Base-by-base conservation (phyloP, 129 eudicot species). In the Dittrichia graveolens region DNA sequence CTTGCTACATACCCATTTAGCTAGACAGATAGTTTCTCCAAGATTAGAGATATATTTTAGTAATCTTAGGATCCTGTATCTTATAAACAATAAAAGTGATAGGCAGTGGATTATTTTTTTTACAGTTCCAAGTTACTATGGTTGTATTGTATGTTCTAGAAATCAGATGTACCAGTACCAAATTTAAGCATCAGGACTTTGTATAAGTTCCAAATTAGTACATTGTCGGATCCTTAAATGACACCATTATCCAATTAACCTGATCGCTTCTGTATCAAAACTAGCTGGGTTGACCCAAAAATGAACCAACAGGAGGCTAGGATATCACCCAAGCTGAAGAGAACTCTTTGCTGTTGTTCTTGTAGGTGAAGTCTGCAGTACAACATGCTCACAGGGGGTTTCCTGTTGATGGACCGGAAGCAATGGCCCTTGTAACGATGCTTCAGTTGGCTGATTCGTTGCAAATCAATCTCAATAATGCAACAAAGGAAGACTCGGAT, bases 351-450 rank as follows among this genome's bases (percentile, higher is more conserved):
- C 11, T 58, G 56, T 54, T 15, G 12, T 49, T 43, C 43, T 40
- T 73, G 71, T 67, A 92, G 97, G 97, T 92, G 56, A 78, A 84
- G 77, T 83, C 96, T 73, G 86, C 84, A 50, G 49, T 92, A 16
- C 89, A 78, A 58, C 78, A 81, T 64, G 95, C 95, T 16, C 81
- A 79, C 52, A 80, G 88, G 61, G 81, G 84, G 72, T 85, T 75
- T 42, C 92, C 91, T 43, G 61, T 92, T 43, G 75, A 78, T 31
- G 98, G 96, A 61, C 46, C 47, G 55, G 92, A 92, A 81, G 97
- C 97, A 54, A 68, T 88, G 49, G 87, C 95, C 50, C 78, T 90
- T 75, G 83, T 72, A 69, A 67, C 67, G 54, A 74, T 90, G 58
- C 78, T 90, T 42, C 84, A 84, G 57, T 71, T 79, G 76, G 91